phyloP scores from a whole-genome alignment of 2,329 filamentous ascomycete species.

The Trichophyton mentagrophytes region DNA sequence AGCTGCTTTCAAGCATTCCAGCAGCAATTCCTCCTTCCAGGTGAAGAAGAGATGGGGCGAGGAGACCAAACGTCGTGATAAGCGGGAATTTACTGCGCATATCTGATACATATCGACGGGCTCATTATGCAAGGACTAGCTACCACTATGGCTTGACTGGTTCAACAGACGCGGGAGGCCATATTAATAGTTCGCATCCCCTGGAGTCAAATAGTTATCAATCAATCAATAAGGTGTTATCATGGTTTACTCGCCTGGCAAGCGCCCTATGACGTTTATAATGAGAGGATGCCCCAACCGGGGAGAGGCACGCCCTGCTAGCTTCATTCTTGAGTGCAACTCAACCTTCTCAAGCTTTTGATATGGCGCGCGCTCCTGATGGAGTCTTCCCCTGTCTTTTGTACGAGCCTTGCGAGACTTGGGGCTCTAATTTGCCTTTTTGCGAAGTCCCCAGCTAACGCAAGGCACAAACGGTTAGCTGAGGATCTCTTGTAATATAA shows the following conservation, averaged over 20 bases:
- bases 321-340: neutral
- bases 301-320: neutral
- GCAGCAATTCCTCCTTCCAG: too few relatives aligned
- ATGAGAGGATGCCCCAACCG: neutral
- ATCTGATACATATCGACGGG: too few relatives aligned
- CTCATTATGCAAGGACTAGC: neutral
- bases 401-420: neutral
- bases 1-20: too few relatives aligned
- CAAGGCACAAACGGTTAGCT: conserved; percentile 1
- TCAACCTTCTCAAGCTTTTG: neutral
- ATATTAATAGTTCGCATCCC: neutral
- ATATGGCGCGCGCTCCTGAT: neutral
- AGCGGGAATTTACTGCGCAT: too few relatives aligned
- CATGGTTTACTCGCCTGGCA: neutral
- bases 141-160: neutral
- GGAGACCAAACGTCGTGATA: too few relatives aligned
- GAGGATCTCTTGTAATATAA: neutral
- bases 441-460: neutral
- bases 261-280: neutral
- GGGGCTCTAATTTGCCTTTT: conserved; percentile 1
- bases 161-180: neutral
- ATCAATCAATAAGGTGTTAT: neutral
- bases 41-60: too few relatives aligned
- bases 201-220: neutral
- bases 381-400: neutral